phyloP scores from a whole-genome alignment of 768 basidiomycete species.

The Kondoa subrosea region DNA sequence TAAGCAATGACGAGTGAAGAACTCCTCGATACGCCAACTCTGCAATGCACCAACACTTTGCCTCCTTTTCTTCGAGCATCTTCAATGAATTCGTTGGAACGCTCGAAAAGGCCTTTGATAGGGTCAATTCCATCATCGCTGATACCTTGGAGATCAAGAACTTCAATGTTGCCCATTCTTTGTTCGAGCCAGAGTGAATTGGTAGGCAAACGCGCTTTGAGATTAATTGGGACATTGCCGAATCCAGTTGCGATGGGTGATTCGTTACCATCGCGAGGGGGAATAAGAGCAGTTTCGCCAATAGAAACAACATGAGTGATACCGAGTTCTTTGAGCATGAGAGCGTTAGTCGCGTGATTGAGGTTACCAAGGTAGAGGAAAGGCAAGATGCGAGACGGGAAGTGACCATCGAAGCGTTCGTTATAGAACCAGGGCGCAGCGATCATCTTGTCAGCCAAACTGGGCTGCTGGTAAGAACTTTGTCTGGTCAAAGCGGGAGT shows the following conservation, averaged over 20 bases:
- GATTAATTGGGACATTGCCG: conserved; percentile 4
- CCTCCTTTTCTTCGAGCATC: conserved; percentile 64
- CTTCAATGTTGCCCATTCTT: conserved; percentile 71
- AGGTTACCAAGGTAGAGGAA: conserved; percentile 48
- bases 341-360: conserved; percentile 82
- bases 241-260: conserved; percentile 1
- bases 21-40: conserved; percentile 94
- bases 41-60: conserved; percentile 82
- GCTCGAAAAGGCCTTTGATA: conserved; percentile 68
- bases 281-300: conserved; percentile 79
- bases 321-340: conserved; percentile 86
- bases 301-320: conserved; percentile 96
- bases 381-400: conserved; percentile 80
- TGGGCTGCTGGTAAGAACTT: conserved; percentile 33
- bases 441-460: conserved; percentile 38
- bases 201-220: conserved; percentile 27
- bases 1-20: conserved; percentile 95
- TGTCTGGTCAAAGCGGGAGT: neutral
- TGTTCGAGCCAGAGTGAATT: conserved; percentile 74
- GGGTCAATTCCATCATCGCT: conserved; percentile 87
- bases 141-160: conserved; percentile 57
- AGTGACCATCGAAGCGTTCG: conserved; percentile 79
- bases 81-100: conserved; percentile 88
- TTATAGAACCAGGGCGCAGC: conserved; percentile 73
- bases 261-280: conserved; percentile 38